Evolutionary conservation across 106 monocot species (phyloP).

Genomic region (Apostasia shenzhenica): DNA sequence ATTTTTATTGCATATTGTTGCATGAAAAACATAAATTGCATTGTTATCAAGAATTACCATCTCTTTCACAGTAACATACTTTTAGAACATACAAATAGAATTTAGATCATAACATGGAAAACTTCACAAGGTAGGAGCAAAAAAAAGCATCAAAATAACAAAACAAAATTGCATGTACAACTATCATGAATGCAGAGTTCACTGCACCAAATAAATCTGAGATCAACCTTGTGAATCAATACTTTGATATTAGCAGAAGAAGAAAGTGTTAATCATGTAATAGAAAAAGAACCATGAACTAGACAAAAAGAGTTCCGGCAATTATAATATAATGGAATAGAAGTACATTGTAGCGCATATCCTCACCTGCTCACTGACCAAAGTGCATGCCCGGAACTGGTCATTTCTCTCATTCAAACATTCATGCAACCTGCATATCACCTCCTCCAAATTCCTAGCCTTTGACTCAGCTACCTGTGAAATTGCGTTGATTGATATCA

Average conservation of each 20-base stretch:
- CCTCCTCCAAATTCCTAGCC: slow-evolving; percentile 74
- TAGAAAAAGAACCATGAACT: background rate
- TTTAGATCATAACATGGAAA: background rate
- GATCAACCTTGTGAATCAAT: no score
- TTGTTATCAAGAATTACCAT: no score
- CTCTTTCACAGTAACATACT: background rate
- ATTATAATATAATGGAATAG: background rate
- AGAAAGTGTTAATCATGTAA: background rate
- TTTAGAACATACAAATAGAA: background rate
- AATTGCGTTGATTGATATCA: background rate
- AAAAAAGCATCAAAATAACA: no score
- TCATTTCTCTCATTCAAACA: slow-evolving; percentile 44
- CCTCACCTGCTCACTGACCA: slow-evolving; percentile 41
- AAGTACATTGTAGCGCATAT: background rate
- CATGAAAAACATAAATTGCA: no score
- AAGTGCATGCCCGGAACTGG: slow-evolving; percentile 32
- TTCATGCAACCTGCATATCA: slow-evolving; percentile 44
- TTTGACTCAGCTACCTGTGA: slow-evolving; percentile 56
- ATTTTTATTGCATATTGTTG: no score
- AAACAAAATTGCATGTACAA: no score
- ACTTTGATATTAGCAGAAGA: no score
- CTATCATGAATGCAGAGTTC: no score
- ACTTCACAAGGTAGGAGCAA: no score
- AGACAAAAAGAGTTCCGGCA: no score
- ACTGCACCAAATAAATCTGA: no score